Conservation (phyloP, 352 stramenopile genomes). For the Phytopythium cucurbitacearum region DNA sequence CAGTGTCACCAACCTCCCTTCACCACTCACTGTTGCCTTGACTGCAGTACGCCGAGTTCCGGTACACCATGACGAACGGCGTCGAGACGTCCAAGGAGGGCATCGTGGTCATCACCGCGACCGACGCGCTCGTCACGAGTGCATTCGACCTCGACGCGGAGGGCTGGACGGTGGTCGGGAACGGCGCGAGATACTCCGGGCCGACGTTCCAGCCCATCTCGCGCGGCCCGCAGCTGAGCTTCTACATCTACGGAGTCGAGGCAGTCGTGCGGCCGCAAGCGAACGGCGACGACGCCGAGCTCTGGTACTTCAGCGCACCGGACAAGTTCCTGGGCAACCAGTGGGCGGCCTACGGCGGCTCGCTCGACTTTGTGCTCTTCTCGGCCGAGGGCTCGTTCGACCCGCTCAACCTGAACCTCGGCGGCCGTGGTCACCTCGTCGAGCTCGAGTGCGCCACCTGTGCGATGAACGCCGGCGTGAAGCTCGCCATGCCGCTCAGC, state of each 20-base stretch:
- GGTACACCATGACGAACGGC: constrained; percentile 81
- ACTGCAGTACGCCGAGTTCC: constrained; percentile 79
- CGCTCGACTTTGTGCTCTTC: constrained; percentile 87
- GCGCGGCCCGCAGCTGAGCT: constrained; percentile 71
- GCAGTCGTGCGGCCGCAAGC: constrained; percentile 50
- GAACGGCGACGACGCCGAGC: constrained; percentile 54
- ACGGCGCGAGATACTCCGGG: constrained; percentile 26
- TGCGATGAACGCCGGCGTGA: constrained; percentile 73
- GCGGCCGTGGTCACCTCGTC: constrained; percentile 61
- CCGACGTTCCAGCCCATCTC: constrained; percentile 58
- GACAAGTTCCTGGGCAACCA: constrained; percentile 87
- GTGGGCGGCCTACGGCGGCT: constrained; percentile 86
- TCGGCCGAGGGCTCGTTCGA: constrained; percentile 89
- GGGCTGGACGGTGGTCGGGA: constrained; percentile 73
- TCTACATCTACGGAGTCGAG: constrained; percentile 87
- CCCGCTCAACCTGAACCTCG: constrained; percentile 68
- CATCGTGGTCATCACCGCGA: constrained; percentile 76
- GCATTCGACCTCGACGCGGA: constrained; percentile 79
- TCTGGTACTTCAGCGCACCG: constrained; percentile 87
- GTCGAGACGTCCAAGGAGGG: constrained; percentile 54
- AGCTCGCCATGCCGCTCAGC: constrained; percentile 80
- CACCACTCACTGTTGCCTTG: background rate
- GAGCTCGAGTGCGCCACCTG: constrained; percentile 87
- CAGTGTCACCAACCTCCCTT: background rate
- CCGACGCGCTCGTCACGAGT: constrained; percentile 68